Conservation (phyloP, 208 protist species). For the Crithidia sp. region DNA sequence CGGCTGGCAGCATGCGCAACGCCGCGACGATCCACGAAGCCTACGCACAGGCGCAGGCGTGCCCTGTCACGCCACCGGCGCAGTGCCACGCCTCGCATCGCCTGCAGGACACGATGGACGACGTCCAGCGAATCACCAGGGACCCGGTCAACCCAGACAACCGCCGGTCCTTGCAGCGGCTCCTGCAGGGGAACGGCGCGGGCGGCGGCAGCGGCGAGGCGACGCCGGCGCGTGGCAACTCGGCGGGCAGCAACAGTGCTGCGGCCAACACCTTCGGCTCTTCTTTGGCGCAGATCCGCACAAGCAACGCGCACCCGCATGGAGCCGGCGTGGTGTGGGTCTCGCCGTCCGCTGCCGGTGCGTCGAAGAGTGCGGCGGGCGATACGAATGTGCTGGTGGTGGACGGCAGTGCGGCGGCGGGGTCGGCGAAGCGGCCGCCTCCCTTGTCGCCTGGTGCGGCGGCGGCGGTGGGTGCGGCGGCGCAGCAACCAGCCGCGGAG, state of each 20-base stretch:
- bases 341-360: neutral
- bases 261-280: constrained; percentile 42
- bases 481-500: neutral
- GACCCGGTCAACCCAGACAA: constrained; percentile 74
- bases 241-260: constrained; percentile 5
- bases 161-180: constrained; percentile 35
- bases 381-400: constrained; percentile 19
- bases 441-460: constrained; percentile 36
- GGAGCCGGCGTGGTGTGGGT: constrained; percentile 87
- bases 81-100: constrained; percentile 78
- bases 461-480: constrained; percentile 21
- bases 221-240: constrained; percentile 3
- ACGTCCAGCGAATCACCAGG: constrained; percentile 59
- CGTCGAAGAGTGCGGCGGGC: constrained; percentile 12
- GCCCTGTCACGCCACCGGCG: constrained; percentile 68
- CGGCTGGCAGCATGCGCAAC: constrained; percentile 11
- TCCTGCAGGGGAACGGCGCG: constrained; percentile 39
- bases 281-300: constrained; percentile 51
- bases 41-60: constrained; percentile 65
- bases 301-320: constrained; percentile 55
- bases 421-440: constrained; percentile 14
- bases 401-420: constrained; percentile 4
- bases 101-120: constrained; percentile 78
- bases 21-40: constrained; percentile 58
- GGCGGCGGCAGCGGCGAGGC: constrained; percentile 8